phyloP scores from a whole-genome alignment of 2,329 filamentous ascomycete genomes.

The Trichothecium sympodiale region DNA sequence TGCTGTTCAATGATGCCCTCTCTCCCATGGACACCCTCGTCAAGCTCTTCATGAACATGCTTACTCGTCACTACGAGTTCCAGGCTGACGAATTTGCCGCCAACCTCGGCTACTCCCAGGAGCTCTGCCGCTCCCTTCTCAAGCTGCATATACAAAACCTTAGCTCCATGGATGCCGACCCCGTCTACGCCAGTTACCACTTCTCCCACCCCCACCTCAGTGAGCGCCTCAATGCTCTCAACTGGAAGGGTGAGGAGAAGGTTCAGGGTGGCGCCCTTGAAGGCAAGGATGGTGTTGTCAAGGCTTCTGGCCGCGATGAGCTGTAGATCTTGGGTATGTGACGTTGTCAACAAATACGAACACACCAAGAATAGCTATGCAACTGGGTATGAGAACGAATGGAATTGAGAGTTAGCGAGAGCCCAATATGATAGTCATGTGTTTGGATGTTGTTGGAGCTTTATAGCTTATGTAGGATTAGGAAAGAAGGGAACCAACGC shows the following conservation, averaged over 20 bases:
- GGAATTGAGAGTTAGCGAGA: no score
- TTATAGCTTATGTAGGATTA: no score
- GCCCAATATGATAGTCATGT: no score
- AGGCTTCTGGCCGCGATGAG: slow-evolving; percentile 64
- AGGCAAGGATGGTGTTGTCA: slow-evolving; percentile 38
- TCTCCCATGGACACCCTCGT: slow-evolving; percentile 89
- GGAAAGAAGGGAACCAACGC: no score
- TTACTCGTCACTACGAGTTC: slow-evolving; percentile 92
- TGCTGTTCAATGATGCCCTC: slow-evolving; percentile 94
- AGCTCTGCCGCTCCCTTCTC: slow-evolving; percentile 81
- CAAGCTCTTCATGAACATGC: slow-evolving; percentile 90
- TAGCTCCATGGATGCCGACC: slow-evolving; percentile 97
- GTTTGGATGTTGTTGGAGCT: no score
- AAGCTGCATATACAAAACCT: slow-evolving; percentile 98
- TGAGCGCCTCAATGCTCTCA: slow-evolving; percentile 81
- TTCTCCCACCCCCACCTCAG: slow-evolving; percentile 95
- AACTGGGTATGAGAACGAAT: no score
- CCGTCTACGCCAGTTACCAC: slow-evolving; percentile 97
- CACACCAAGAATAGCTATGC: no score
- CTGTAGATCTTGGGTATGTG: no score
- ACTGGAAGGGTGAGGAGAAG: slow-evolving; percentile 60
- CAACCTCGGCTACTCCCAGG: slow-evolving; percentile 68
- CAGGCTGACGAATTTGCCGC: slow-evolving; percentile 88
- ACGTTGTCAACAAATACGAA: no score
- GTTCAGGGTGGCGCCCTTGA: slow-evolving; percentile 25